Base-by-base conservation (phyloP, 2,329 filamentous ascomycete species). In the Neonectria neomacrospora region DNA sequence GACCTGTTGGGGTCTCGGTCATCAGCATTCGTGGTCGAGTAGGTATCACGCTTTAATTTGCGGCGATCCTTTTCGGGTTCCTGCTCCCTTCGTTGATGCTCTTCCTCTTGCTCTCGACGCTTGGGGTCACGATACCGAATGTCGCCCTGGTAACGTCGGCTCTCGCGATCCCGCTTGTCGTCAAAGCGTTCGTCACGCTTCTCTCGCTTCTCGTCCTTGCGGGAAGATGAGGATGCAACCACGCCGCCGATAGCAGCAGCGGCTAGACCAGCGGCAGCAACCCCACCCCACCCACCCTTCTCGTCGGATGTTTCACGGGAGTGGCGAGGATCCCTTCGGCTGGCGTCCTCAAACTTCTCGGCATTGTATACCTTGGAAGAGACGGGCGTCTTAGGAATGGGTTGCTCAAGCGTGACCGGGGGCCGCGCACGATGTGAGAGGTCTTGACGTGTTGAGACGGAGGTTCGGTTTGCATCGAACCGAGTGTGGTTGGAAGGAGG, bases 381-480 rank as follows among this genome's bases (percentile, higher is more conserved):
- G 3, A 96, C 88, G 0, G 92, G 92, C 2, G 86, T 83, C 62
- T 92, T 86, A 2, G 94, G 94, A 70, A 94, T 90, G 2, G 94
- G 94, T 71, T 97, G 93, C 75, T 96, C 91, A n/a, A 97, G 83
- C 11, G 90, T 88, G 32, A 93, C 85, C 0, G 87, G 83, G 6
- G 89, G 86, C 44, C 86, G 83, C 16, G 78, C 74, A 18, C 76
- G 79, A 22, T 79, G 76, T 3, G 81, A 74, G 8, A 80, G 73
- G 45, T 81, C 78, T 58, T 79, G 76, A 39, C 75, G 77, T 51
- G 77, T 77, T 16, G 82, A 81, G 14, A 39, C n/a, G 39, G 87
- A 86, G 22, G 79, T 81, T 32, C 83, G 81, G 26, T 78, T 80
- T 52, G 83, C 86, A 67, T 92, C 89, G 68, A 90, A 90, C 26